phyloP scores from a whole-genome alignment of 495 filamentous ascomycete genomes.

The Oidiodendron maius region DNA sequence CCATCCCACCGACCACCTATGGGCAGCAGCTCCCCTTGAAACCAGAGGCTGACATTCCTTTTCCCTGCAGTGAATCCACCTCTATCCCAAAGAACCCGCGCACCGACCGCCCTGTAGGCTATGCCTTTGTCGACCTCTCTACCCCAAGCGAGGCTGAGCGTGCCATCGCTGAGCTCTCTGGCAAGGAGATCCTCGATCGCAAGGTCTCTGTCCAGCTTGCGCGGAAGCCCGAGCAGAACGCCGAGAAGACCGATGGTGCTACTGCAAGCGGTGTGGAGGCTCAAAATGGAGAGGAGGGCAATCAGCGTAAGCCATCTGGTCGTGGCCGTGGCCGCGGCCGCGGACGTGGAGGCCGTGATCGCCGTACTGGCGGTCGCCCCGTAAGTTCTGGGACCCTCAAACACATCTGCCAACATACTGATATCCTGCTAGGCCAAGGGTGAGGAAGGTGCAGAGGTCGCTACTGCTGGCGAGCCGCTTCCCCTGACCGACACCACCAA shows the following conservation, averaged over 20 bases:
- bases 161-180: constrained; percentile 89
- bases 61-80: constrained; percentile 71
- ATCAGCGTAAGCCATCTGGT: constrained; percentile 73
- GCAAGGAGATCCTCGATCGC: constrained; percentile 92
- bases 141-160: constrained; percentile 90
- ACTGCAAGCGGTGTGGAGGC: constrained; percentile 62
- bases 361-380: constrained; percentile 61
- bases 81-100: constrained; percentile 99
- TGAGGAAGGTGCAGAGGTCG: constrained; percentile 23
- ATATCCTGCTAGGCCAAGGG: constrained; percentile 23
- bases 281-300: constrained; percentile 63
- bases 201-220: constrained; percentile 99
- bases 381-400: constrained; percentile 43
- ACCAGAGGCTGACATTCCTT: constrained; percentile 8
- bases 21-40: too few species aligned
- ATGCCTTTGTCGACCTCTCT: constrained; percentile 96
- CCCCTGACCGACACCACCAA: constrained; percentile 51
- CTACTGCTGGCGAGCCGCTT: constrained; percentile 35
- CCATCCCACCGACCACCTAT: too few species aligned
- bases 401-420: constrained; percentile 4
- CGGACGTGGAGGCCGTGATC: constrained; percentile 67
- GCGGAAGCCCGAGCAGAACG: constrained; percentile 86
- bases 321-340: constrained; percentile 64
- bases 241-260: constrained; percentile 66
- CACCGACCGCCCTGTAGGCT: constrained; percentile 95